A percentile compares a stretch with the other conserved stretches of the same genome.
Conservation (phyloP, 495 filamentous ascomycete species). For the Neurospora tetraspora region DNA sequence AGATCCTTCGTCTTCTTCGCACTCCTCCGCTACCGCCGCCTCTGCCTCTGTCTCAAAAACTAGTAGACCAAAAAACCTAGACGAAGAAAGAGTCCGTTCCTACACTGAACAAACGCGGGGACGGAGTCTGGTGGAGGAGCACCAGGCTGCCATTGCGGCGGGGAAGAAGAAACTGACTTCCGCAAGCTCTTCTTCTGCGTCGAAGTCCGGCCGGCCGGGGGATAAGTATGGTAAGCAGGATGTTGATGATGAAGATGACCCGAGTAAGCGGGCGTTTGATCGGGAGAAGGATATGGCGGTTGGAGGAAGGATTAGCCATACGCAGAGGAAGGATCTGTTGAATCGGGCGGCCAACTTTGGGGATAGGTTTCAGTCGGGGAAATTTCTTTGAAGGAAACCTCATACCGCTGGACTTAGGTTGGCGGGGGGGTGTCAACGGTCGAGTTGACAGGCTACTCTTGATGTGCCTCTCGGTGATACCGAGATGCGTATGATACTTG, state of each 20-base stretch:
- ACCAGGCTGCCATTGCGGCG: constrained; percentile 26
- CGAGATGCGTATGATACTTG: background rate
- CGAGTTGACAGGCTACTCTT: background rate
- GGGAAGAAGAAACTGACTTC: constrained; percentile 3
- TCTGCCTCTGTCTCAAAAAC: background rate
- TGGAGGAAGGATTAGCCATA: constrained; percentile 59
- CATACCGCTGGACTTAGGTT: background rate
- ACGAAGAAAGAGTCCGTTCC: constrained; percentile 21
- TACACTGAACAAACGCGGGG: constrained; percentile 45
- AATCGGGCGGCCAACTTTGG: constrained; percentile 75
- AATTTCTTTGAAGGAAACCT: constrained; percentile 40
- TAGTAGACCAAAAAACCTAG: background rate
- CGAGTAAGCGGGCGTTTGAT: constrained; percentile 80
- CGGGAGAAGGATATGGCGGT: constrained; percentile 88
- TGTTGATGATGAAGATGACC: constrained; percentile 78
- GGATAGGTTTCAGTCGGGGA: constrained; percentile 70
- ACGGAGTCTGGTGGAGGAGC: constrained; percentile 54
- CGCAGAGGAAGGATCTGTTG: constrained; percentile 70
- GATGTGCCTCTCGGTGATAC: background rate
- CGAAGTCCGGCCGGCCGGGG: constrained; percentile 7
- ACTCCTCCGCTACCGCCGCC: background rate
- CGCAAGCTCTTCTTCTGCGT: background rate
- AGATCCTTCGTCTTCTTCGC: constrained; percentile 5
- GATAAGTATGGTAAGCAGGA: constrained; percentile 25
- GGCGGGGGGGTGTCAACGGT: background rate